Evolutionary conservation across 768 basidiomycete species (phyloP), one percentile per base, ranked within the genome.

Genomic region (Stropharia rugosoannulata): DNA sequence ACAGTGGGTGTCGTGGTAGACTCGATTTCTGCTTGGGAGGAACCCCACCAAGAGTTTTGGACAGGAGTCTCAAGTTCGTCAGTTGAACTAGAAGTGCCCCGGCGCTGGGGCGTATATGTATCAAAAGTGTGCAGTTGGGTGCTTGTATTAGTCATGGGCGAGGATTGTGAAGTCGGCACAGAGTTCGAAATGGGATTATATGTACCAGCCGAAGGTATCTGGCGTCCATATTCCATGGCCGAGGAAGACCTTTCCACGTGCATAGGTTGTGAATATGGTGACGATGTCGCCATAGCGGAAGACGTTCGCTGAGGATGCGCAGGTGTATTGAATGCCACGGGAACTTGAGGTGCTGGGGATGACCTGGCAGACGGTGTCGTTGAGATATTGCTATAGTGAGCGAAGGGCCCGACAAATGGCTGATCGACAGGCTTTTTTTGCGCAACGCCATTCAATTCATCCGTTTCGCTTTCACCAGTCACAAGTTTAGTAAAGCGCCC

Each of bases 401-500:
- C 85, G 72, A 98, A 98, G 7, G 96, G 92, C 4, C 95, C 96
- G 5, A 82, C 71, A 62, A 77, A 78, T 15, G 77, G 68, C 32
- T 74, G 75, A 47, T 77, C 73, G 46, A 69, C 68, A 13, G 70
- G 58, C 51, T 74, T 76, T 0, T 62, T 49, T 5, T 76, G 70
- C 35, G 76, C 75, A 37, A 32, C 29, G 29, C 72, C 75, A 41
- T 59, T 52, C 11, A 68, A 69, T 5, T 68, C 64, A 10, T 80
- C 70, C 13, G 75, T 73, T 38, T 89, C 89, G n/a, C 78, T 82
- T 49, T 97, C 95, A 2, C 96, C 97, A 8, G 95, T 92, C 57
- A 99, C 94, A 62, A 99, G 87, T 66, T 95, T 95, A 13, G 93
- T 93, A 65, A 99, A 84, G 15, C 90, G 84, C 11, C 91, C 89